Conservation (phyloP, 2,329 filamentous ascomycete genomes). For the Fusarium sp. region DNA sequence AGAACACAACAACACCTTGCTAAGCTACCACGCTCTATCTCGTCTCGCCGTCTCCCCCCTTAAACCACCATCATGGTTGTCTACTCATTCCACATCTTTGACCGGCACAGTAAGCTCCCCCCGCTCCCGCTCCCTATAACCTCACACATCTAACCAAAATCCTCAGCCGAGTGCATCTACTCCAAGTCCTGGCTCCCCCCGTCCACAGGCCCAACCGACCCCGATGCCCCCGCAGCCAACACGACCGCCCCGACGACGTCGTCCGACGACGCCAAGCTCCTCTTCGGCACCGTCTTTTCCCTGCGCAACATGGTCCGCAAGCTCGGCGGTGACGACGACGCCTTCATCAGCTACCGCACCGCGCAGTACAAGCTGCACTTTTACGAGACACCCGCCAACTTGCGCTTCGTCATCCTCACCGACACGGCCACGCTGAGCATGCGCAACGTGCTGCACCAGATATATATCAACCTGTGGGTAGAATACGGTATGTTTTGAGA, state of each 20-base stretch:
- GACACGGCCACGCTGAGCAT: slow-evolving; percentile 91
- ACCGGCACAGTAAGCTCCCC: slow-evolving; percentile 83
- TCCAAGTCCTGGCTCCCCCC: slow-evolving; percentile 81
- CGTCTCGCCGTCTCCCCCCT: neutral
- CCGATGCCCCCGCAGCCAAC: slow-evolving; percentile 7
- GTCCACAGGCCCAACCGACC: slow-evolving; percentile 49
- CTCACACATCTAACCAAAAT: slow-evolving; percentile 28
- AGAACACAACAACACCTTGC: neutral
- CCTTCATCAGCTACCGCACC: slow-evolving; percentile 93
- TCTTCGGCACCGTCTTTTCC: slow-evolving; percentile 97
- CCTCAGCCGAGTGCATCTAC: slow-evolving; percentile 96
- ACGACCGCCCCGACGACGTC: slow-evolving; percentile 44
- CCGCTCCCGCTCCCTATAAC: neutral
- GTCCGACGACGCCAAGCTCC: slow-evolving; percentile 91
- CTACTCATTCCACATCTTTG: slow-evolving; percentile 99
- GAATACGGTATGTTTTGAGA: slow-evolving; percentile 78
- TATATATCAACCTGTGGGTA: slow-evolving; percentile 97
- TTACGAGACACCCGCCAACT: slow-evolving; percentile 95
- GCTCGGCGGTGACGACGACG: slow-evolving; percentile 92
- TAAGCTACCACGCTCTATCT: neutral
- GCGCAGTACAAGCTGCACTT: slow-evolving; percentile 98
- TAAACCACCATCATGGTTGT: slow-evolving; percentile 76
- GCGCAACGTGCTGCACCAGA: slow-evolving; percentile 94
- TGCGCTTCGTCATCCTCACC: slow-evolving; percentile 97
- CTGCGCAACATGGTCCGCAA: slow-evolving; percentile 97